Conservation (phyloP, 805 yeast species). For the Barnettozyma sucrosica region DNA sequence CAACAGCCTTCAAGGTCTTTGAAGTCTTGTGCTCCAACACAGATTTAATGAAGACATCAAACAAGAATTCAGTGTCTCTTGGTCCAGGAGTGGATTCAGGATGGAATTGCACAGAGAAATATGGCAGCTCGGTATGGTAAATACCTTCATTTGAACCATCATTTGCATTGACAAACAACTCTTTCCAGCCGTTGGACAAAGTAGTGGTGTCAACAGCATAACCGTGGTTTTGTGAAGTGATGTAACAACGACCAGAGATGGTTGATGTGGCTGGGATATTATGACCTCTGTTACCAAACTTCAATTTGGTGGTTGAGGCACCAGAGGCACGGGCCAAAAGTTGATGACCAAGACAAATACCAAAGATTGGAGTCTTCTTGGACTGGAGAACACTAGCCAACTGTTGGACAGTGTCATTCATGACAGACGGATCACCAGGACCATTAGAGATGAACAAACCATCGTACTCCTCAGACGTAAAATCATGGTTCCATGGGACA, state of each 20-base stretch:
- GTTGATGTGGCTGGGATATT: conserved; percentile 92
- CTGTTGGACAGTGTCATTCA: conserved; percentile 60
- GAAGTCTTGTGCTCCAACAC: conserved; percentile 59
- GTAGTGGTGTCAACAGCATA: conserved; percentile 87
- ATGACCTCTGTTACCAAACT: conserved; percentile 99
- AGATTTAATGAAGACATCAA: conserved; percentile 84
- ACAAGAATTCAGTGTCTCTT: conserved; percentile 94
- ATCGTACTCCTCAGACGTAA: conserved; percentile 74
- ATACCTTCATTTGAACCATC: conserved; percentile 99
- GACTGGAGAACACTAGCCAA: conserved; percentile 52
- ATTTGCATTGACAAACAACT: conserved; percentile 90
- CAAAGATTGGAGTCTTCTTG: conserved; percentile 84
- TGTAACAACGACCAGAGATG: conserved; percentile 92
- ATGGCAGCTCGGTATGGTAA: conserved; percentile 80
- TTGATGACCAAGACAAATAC: conserved; percentile 98
- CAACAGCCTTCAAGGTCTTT: conserved; percentile 57
- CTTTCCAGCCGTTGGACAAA: conserved; percentile 79
- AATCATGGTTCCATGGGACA: conserved; percentile 93
- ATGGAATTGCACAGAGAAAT: conserved; percentile 97
- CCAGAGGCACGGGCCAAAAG: conserved; percentile 92
- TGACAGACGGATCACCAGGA: conserved; percentile 97
- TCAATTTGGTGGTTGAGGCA: conserved; percentile 84
- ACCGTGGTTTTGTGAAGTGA: conserved; percentile 98
- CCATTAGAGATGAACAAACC: conserved; percentile 97
- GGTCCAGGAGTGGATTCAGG: conserved; percentile 99